These are phyloP conservation scores for Yamadazyma sp. DNA, from an alignment of 805 yeast genomes.

Conservation along the genomic window DNA sequence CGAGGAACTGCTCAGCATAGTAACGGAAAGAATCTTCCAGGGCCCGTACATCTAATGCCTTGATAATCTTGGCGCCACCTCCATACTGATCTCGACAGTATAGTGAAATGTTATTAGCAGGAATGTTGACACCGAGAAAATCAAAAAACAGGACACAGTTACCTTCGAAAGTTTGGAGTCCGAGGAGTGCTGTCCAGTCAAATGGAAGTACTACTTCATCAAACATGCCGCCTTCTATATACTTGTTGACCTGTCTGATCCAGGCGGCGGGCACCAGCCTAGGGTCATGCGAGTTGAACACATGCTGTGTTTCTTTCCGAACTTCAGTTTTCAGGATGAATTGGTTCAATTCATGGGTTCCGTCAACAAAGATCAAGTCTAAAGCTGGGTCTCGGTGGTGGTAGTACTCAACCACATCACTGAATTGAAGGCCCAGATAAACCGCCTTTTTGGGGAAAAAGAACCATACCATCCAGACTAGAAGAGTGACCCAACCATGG, in stretches of 20 bases:
- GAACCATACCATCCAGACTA: background rate
- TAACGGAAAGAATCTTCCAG: background rate
- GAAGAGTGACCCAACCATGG: no score
- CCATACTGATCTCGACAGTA: slow-evolving; percentile 3
- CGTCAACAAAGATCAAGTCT: no score
- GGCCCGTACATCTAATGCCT: background rate
- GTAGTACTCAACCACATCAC: background rate
- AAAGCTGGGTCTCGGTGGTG: background rate
- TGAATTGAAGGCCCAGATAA: slow-evolving; percentile 3
- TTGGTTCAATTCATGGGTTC: no score
- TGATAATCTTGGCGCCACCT: background rate
- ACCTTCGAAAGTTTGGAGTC: background rate
- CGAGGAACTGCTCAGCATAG: slow-evolving; percentile 1
- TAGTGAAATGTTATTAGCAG: background rate
- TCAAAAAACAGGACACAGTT: slow-evolving; percentile 1
- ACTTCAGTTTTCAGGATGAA: no score
- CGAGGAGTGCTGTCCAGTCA: slow-evolving; percentile 2
- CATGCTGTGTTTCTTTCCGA: no score
- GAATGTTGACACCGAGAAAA: background rate
- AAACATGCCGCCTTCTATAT: background rate
- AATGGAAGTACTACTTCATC: slow-evolving; percentile 3
- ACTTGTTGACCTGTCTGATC: slow-evolving; percentile 1
- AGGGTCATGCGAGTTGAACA: no score
- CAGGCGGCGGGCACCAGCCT: background rate
- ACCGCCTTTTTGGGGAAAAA: no score